Base-by-base conservation (phyloP, 1,284 basidiomycete species). In the Cutaneotrichosporon sp. region DNA sequence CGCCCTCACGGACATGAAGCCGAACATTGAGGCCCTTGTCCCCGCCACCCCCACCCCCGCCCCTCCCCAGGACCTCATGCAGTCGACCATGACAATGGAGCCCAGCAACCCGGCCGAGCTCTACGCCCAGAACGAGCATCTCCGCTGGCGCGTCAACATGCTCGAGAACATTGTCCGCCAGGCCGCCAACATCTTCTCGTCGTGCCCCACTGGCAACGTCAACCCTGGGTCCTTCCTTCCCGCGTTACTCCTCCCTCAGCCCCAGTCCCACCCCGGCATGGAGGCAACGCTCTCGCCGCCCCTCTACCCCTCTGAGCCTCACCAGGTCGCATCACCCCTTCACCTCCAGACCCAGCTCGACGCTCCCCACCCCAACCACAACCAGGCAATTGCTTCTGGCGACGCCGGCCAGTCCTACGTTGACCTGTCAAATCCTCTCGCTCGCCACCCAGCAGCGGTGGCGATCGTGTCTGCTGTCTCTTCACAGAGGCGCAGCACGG, bases 371-470 rank as follows among this genome's bases (percentile, higher is more conserved):
- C 31, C 61, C 40, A 46, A 34, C 47, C 42, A 47, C 32, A 50
- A 40, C 58, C 61, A 60, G 51, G 34, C 62, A 14, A 31, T 38
- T 47, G 13, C 53, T 34, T 42, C 62, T 52, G 61, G 62, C 52
- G 66, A 70, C 56, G 58, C 60, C 36, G 60, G 63, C 52, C 58
- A 61, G 64, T 68, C 67, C 62, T 63, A 60, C 34, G 49, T 68
- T 63, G 46, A 71, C 61, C 60, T 66, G 59, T 70, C 69, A 66
- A 73, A 63, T 62, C 70, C 73, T 69, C 64, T 77, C 76, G 73
- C 77, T 79, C 71, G 77, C 77, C 67, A 63, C 73, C 74, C 77
- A 76, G 77, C 77, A 78, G 77, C 64, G 74, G 73, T 79, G 77
- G 77, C 73, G 76, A 76, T 75, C 67, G 53, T 56, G 64, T 36